Conservation (phyloP, 352 stramenopile species). For the Saprolegnia diclina region DNA sequence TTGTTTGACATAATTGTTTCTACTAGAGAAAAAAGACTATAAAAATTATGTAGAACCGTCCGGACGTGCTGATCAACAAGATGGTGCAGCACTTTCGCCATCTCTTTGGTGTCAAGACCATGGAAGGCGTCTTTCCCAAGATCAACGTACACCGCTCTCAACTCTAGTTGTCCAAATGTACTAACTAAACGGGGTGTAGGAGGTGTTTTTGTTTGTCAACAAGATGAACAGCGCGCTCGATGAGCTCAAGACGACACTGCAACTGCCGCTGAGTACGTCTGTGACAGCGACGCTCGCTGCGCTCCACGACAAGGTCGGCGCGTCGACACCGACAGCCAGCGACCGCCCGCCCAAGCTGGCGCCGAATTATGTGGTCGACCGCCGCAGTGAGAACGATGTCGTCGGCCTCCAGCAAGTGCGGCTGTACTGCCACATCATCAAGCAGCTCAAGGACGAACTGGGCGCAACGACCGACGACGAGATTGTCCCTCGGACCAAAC, state of each 20-base stretch:
- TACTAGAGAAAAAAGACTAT: too few species aligned
- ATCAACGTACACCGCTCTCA: conserved; percentile 58
- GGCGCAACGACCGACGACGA: conserved; percentile 64
- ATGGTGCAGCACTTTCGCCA: conserved; percentile 85
- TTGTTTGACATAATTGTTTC: neutral
- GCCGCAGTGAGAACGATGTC: conserved; percentile 37
- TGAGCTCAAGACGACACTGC: conserved; percentile 46
- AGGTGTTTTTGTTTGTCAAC: conserved; percentile 81
- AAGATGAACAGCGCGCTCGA: conserved; percentile 84
- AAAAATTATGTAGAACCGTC: conserved; percentile 58
- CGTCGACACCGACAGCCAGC: conserved; percentile 28
- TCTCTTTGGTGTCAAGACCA: conserved; percentile 76
- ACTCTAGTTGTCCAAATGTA: neutral
- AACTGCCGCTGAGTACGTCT: conserved; percentile 49
- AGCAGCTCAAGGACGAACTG: conserved; percentile 71
- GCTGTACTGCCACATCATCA: conserved; percentile 60
- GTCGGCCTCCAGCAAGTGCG: conserved; percentile 65
- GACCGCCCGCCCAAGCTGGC: conserved; percentile 1
- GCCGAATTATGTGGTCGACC: conserved; percentile 57
- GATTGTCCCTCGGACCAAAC: conserved; percentile 66
- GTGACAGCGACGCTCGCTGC: neutral
- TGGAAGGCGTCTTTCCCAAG: conserved; percentile 87
- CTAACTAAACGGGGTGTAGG: conserved; percentile 32
- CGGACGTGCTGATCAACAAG: conserved; percentile 76
- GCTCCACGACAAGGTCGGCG: conserved; percentile 2